A percentile compares a stretch with the other conserved stretches of the same genome.
These are phyloP conservation scores for Pseudofabraea citricarpa DNA, from an alignment of 2,329 filamentous ascomycete genomes.

Conservation along the genomic window DNA sequence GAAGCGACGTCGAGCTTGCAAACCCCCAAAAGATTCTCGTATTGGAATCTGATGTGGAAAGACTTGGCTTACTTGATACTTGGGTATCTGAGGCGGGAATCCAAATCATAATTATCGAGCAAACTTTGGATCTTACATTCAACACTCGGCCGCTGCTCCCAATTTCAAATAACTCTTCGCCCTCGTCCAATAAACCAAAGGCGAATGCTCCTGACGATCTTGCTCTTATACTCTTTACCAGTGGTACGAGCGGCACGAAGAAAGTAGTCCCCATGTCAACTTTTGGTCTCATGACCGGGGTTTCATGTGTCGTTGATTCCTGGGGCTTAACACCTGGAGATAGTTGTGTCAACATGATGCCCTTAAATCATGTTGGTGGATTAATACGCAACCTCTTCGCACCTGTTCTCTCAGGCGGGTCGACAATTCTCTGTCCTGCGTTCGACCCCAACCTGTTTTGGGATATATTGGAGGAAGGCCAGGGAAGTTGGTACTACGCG, in stretches of 20 bases:
- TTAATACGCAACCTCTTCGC: conserved; percentile 50
- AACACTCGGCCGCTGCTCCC: conserved; percentile 22
- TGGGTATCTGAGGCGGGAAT: conserved; percentile 32
- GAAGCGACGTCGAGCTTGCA: conserved; percentile 43
- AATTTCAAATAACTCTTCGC: not conserved
- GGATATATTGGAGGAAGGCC: conserved; percentile 43
- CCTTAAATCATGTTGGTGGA: conserved; percentile 51
- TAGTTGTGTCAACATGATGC: conserved; percentile 55
- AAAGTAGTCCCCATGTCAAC: conserved; percentile 50
- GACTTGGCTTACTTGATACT: conserved; percentile 31
- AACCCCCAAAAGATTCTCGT: conserved; percentile 42
- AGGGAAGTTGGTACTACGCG: conserved; percentile 53
- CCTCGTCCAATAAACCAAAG: conserved; percentile 4
- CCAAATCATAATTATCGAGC: conserved; percentile 34
- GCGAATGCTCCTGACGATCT: conserved; percentile 42
- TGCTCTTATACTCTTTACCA: conserved; percentile 50
- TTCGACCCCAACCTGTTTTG: conserved; percentile 53
- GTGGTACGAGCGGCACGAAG: conserved; percentile 53
- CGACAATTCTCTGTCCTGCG: conserved; percentile 47
- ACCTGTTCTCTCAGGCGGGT: conserved; percentile 47
- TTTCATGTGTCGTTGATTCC: conserved; percentile 47
- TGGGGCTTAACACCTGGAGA: conserved; percentile 44
- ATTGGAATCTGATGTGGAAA: conserved; percentile 33
- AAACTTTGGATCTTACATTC: conserved; percentile 33
- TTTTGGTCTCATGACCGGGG: conserved; percentile 45